Percentiles rank a stretch among this genome's conserved stretches.
These are phyloP conservation scores for Apium graveolens DNA, from an alignment of 129 eudicot species.

Conservation along the genomic window DNA sequence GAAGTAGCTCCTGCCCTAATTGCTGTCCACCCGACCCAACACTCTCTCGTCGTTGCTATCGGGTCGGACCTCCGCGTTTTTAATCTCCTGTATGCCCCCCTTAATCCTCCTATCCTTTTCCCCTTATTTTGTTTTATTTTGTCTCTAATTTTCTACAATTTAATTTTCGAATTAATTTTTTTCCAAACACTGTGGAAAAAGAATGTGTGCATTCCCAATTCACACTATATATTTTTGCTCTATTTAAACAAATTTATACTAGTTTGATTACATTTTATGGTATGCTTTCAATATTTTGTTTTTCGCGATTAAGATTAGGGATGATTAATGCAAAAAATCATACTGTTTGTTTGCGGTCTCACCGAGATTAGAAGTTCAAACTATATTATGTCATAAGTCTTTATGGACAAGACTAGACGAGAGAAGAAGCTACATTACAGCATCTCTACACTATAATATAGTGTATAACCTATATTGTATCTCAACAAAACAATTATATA, in stretches of 20 bases:
- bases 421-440: not conserved
- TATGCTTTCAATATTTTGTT: not conserved
- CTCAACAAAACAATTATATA: too few species aligned
- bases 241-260: too few species aligned
- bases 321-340: not conserved
- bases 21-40: conserved; percentile 67
- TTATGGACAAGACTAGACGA: too few species aligned
- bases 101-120: not conserved
- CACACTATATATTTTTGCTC: too few species aligned
- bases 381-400: too few species aligned
- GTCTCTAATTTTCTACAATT: not conserved
- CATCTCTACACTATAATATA: too few species aligned
- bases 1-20: conserved; percentile 96
- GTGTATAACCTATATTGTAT: too few species aligned
- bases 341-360: too few species aligned
- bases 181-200: too few species aligned
- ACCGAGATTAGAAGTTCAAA: not conserved
- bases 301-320: not conserved
- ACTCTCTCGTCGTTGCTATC: conserved; percentile 64
- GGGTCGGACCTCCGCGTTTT: conserved; percentile 86
- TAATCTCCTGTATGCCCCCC: conserved; percentile 53
- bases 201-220: too few species aligned
- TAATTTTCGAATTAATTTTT: too few species aligned
- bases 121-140: not conserved
- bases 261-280: too few species aligned